Evolutionary conservation across 2,329 filamentous ascomycete genomes (phyloP).

Genomic region (Lachnellula arida): DNA sequence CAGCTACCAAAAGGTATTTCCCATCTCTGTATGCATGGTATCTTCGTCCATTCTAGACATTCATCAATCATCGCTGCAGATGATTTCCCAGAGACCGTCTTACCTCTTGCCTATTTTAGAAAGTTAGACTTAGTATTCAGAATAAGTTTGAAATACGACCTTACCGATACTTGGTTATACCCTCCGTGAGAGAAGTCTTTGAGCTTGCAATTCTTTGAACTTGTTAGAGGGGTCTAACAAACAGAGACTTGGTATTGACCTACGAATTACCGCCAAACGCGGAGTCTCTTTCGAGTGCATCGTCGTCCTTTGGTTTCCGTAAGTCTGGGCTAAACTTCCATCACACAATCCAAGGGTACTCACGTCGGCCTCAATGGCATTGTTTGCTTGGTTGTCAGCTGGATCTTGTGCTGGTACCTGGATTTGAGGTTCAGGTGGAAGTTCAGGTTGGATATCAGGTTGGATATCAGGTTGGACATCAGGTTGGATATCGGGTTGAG

Average conservation of each 20-base stretch:
- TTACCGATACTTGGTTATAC: constrained; percentile 10
- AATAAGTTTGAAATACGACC: background rate
- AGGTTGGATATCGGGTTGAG: background rate
- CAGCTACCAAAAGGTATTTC: constrained; percentile 17
- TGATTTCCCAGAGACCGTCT: background rate
- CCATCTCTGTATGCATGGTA: constrained; percentile 23
- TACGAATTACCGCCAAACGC: constrained; percentile 11
- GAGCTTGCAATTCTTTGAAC: constrained; percentile 1
- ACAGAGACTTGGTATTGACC: background rate
- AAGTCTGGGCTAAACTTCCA: background rate
- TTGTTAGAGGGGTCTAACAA: background rate
- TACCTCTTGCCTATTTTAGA: constrained; percentile 9
- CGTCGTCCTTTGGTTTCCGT: background rate
- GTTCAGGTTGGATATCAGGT: background rate
- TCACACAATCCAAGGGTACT: background rate
- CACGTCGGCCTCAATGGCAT: background rate
- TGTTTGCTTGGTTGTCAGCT: background rate
- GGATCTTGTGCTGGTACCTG: background rate
- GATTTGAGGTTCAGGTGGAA: background rate
- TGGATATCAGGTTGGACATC: background rate
- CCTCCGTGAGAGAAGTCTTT: constrained; percentile 1
- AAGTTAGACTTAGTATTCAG: background rate
- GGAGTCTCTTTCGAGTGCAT: constrained; percentile 5
- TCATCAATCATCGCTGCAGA: background rate
- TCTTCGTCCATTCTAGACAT: constrained; percentile 16